These are phyloP conservation scores for Musa schizocarpa DNA, from an alignment of 176 grass and related monocot species.

Conservation along the genomic window DNA sequence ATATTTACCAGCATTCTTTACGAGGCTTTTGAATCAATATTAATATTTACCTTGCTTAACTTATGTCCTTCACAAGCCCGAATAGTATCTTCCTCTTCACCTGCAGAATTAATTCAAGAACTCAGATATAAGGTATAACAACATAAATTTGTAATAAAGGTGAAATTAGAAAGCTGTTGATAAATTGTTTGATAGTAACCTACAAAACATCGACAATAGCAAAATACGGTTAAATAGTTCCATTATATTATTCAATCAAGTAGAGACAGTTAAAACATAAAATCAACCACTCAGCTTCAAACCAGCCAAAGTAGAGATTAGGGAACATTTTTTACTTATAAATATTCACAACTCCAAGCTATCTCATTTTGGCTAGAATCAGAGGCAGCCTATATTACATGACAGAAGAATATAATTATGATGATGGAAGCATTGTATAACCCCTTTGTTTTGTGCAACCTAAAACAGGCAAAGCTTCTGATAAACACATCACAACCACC, in stretches of 20 bases:
- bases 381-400: no score
- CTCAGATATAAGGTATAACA: not conserved
- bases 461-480: no score
- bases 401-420: no score
- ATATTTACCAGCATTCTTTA: not conserved
- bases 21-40: constrained; percentile 10
- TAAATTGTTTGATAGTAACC: not conserved
- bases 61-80: not conserved
- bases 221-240: not conserved
- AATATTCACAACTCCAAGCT: no score
- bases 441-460: no score
- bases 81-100: not conserved
- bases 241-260: not conserved
- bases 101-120: not conserved
- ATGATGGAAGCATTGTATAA: no score
- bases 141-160: not conserved
- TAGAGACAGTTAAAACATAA: not conserved
- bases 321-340: no score
- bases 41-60: not conserved
- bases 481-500: no score
- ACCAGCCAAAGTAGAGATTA: no score
- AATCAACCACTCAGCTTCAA: not conserved
- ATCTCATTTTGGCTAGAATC: no score
- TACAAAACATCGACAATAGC: no score
- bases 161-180: not conserved